Evolutionary conservation across 1,284 basidiomycete species (phyloP), one percentile per base, ranked within the genome.

Genomic region (Lignosus rhinocerotis): DNA sequence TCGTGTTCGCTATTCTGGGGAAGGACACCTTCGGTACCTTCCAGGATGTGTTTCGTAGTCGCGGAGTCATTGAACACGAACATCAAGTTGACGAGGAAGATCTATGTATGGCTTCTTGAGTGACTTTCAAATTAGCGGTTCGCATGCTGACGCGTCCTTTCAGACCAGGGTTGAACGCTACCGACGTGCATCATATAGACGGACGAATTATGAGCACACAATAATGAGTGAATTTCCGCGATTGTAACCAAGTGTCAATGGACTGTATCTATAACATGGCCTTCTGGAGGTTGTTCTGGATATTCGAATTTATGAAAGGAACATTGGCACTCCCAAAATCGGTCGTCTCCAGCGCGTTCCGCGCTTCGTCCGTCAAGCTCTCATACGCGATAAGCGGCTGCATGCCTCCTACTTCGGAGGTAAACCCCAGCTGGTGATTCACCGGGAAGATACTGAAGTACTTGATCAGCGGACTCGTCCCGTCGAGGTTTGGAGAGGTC

Each of bases 1-100:
- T 90, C 16, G 75, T 85, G 14, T 89, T 90, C 67, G 86, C 85
- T 0, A 81, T 91, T 39, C 65, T 88, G 6, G 87, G 83, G 16
- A 73, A 69, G 39, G 66, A 72, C 53, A 86, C 85, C 3, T 84
- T 78, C 58, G 69, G 71, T 9, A 73, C 74, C 36, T 88, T 89
- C 66, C 70, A 78, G 61, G 56, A 68, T 3, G 73, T 72, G 6
- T 80, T 83, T 25, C 41, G 53, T 1, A 34, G 32, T 16, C 48
- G 54, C 2, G 55, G 58, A 8, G 43, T 59, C 17, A 17, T 4
- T 30, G 36, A 19, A 42, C 39, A 32, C 32, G 16, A 42, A 7
- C n/a, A 19, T 11, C n/a, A 9, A n/a, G 8, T 3, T 12, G 11
- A 38, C 36, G 10, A 11, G 36, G 2, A 38, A 38, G 36, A 16